Evolutionary conservation across 2,329 filamentous ascomycete genomes (phyloP).

Genomic region (Escovopsis weberi): DNA sequence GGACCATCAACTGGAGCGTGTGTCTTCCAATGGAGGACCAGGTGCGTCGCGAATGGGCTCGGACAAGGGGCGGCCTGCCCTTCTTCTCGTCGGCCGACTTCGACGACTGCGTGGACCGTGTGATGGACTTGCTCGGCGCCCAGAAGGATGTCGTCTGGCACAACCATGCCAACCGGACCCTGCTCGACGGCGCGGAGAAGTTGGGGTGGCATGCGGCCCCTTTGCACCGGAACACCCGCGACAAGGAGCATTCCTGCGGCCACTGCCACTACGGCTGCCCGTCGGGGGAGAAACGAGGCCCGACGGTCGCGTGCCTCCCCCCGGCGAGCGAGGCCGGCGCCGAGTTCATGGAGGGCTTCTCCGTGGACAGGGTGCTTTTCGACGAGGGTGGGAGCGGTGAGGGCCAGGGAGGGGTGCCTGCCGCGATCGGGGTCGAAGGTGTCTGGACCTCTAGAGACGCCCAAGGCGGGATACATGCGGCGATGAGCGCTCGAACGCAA

Average conservation of each 20-base stretch:
- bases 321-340: slow-evolving; percentile 67
- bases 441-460: slow-evolving; percentile 60
- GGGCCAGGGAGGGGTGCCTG: slow-evolving; percentile 21
- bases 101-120: slow-evolving; percentile 64
- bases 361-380: slow-evolving; percentile 57
- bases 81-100: slow-evolving; percentile 64
- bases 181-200: slow-evolving; percentile 62
- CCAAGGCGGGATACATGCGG: slow-evolving; percentile 40
- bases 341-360: slow-evolving; percentile 70
- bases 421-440: slow-evolving; percentile 58
- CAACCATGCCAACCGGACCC: slow-evolving; percentile 53
- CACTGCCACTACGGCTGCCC: slow-evolving; percentile 47
- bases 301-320: slow-evolving; percentile 61
- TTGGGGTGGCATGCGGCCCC: slow-evolving; percentile 56
- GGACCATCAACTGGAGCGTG: slow-evolving; percentile 74
- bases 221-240: slow-evolving; percentile 69
- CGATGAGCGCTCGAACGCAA: slow-evolving; percentile 29
- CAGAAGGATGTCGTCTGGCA: slow-evolving; percentile 51
- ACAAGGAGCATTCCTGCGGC: slow-evolving; percentile 60
- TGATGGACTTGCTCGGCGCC: slow-evolving; percentile 69
- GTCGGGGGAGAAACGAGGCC: slow-evolving; percentile 62
- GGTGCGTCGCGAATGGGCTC: slow-evolving; percentile 71
- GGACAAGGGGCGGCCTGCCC: slow-evolving; percentile 47
- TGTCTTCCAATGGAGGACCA: slow-evolving; percentile 52
- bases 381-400: slow-evolving; percentile 23